phyloP scores from a whole-genome alignment of 1,284 basidiomycete species.

The Irpex sp. region DNA sequence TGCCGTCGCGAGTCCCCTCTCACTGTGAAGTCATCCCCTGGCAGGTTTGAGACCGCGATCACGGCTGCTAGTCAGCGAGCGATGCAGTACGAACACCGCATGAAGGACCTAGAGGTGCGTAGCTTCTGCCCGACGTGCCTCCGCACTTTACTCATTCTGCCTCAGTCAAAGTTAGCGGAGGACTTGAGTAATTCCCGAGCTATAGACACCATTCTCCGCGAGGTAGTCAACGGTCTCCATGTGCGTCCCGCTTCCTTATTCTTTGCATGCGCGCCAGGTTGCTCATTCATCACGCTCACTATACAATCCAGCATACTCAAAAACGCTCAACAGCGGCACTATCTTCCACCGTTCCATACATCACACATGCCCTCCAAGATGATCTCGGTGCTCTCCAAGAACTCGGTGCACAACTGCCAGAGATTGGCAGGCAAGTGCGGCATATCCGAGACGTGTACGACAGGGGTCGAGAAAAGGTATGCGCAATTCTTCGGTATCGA shows the following conservation, averaged over 20 bases:
- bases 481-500: constrained; percentile 1
- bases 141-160: not conserved
- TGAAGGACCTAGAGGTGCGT: constrained; percentile 67
- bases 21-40: not conserved
- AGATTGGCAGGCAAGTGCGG: constrained; percentile 52
- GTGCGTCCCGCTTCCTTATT: constrained; percentile 31
- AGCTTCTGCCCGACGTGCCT: constrained; percentile 1
- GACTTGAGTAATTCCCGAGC: constrained; percentile 68
- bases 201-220: constrained; percentile 63
- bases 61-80: constrained; percentile 49
- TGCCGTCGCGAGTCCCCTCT: too few species aligned
- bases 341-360: constrained; percentile 53
- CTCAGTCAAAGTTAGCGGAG: constrained; percentile 59
- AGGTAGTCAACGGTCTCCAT: constrained; percentile 53
- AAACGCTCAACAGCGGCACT: constrained; percentile 54
- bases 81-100: constrained; percentile 52
- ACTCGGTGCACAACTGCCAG: constrained; percentile 52
- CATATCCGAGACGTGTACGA: constrained; percentile 62
- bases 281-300: not conserved
- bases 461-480: constrained; percentile 62
- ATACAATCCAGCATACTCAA: constrained; percentile 45
- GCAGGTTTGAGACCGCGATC: constrained; percentile 31
- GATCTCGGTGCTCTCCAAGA: constrained; percentile 51
- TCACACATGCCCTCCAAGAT: constrained; percentile 52
- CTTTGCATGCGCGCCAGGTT: not conserved